Conservation (phyloP, 768 basidiomycete species). For the Termitomyces sp. region DNA sequence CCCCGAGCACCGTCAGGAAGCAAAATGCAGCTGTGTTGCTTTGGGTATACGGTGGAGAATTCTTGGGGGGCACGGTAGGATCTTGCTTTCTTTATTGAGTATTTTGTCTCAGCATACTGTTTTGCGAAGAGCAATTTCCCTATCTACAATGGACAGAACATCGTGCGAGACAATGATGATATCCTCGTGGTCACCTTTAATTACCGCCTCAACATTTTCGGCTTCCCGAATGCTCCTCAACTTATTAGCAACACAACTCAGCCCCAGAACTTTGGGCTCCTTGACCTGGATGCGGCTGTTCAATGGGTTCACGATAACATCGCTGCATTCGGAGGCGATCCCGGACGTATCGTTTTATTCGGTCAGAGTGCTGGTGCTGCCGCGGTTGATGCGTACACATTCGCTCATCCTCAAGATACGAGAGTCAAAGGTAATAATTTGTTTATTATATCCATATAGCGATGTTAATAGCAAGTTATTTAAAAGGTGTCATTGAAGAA, state of each 20-base stretch:
- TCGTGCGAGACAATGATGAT: constrained; percentile 30
- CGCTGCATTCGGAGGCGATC: constrained; percentile 36
- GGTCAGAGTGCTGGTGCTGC: constrained; percentile 32
- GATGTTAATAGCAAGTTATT: neutral
- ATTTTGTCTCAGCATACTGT: neutral
- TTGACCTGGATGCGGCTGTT: constrained; percentile 35
- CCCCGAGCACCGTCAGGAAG: constrained; percentile 23
- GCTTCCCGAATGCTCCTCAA: constrained; percentile 33
- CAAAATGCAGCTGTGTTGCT: constrained; percentile 30
- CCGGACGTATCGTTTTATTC: constrained; percentile 28
- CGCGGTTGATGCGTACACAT: constrained; percentile 27
- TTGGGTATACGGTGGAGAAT: constrained; percentile 36
- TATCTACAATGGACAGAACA: constrained; percentile 23
- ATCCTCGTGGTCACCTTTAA: constrained; percentile 31
- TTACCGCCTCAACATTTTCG: constrained; percentile 34
- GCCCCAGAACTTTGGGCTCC: constrained; percentile 32
- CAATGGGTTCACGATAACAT: constrained; percentile 45
- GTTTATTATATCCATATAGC: neutral
- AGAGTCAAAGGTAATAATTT: constrained; percentile 11
- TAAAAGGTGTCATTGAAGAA: constrained; percentile 25
- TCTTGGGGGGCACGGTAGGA: constrained; percentile 24
- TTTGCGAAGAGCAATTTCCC: constrained; percentile 23
- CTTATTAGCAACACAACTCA: constrained; percentile 16
- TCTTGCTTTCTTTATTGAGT: neutral
- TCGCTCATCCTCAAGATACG: constrained; percentile 27